Conservation (phyloP, 1,284 basidiomycete species). For the Moesziomyces aphidis region DNA sequence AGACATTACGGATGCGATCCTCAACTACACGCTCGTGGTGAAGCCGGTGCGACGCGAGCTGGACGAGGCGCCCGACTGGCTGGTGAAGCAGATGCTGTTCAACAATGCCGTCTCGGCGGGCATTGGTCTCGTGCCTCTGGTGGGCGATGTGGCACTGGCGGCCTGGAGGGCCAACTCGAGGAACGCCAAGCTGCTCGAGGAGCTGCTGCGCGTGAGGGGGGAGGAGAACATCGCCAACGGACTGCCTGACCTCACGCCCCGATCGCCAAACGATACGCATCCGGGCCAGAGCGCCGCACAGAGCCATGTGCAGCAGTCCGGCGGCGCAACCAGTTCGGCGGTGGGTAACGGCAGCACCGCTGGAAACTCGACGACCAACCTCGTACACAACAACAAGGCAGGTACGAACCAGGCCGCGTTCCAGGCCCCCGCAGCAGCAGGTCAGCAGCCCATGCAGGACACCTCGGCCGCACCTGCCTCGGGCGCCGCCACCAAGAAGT, state of each 20-base stretch:
- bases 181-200: slow-evolving; percentile 74
- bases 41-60: slow-evolving; percentile 78
- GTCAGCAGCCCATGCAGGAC: slow-evolving; percentile 26
- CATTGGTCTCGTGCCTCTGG: slow-evolving; percentile 80
- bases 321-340: background rate
- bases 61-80: slow-evolving; percentile 70
- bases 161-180: slow-evolving; percentile 88
- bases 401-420: slow-evolving; percentile 7
- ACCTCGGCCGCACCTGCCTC: slow-evolving; percentile 11
- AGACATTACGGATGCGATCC: slow-evolving; percentile 74
- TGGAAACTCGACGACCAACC: slow-evolving; percentile 25
- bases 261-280: slow-evolving; percentile 23
- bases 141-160: slow-evolving; percentile 81
- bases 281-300: slow-evolving; percentile 28
- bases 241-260: slow-evolving; percentile 48
- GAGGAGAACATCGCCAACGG: slow-evolving; percentile 58
- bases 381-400: slow-evolving; percentile 13
- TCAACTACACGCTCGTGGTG: slow-evolving; percentile 84
- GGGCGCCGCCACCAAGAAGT: slow-evolving; percentile 19
- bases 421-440: slow-evolving; percentile 2
- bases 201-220: slow-evolving; percentile 51
- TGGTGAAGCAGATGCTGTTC: slow-evolving; percentile 73
- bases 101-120: slow-evolving; percentile 81
- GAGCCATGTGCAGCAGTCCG: slow-evolving; percentile 15
- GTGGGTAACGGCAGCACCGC: slow-evolving; percentile 8